Conservation (phyloP, 306 rosid genomes). For the Casuarina glauca region DNA sequence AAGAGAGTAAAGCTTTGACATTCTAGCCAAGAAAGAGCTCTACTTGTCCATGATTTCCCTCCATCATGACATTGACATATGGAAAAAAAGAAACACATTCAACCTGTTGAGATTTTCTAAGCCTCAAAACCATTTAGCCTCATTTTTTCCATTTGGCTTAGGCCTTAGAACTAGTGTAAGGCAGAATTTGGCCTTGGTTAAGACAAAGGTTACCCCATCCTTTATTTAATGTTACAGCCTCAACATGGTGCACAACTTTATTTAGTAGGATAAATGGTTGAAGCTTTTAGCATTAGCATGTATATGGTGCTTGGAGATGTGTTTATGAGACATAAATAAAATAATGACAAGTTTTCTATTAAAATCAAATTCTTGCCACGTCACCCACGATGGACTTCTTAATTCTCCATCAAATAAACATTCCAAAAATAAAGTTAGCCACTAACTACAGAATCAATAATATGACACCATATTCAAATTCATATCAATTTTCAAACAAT, state of each 20-base stretch:
- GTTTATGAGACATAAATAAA: too few species aligned
- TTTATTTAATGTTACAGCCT: conserved; percentile 40
- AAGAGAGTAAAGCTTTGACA: conserved; percentile 34
- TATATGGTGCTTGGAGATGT: too few species aligned
- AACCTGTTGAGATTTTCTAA: conserved; percentile 51
- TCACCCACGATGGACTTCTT: too few species aligned
- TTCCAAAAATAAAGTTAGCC: too few species aligned
- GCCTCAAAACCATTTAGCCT: conserved; percentile 43
- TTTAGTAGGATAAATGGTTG: conserved; percentile 32
- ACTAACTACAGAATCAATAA: too few species aligned
- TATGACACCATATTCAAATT: too few species aligned
- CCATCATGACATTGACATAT: conserved; percentile 47
- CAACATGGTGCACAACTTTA: conserved; percentile 54
- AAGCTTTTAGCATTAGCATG: background rate
- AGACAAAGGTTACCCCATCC: conserved; percentile 45
- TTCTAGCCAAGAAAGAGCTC: conserved; percentile 41
- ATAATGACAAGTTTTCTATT: too few species aligned
- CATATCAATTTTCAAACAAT: too few species aligned
- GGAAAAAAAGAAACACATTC: conserved; percentile 66
- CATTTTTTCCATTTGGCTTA: conserved; percentile 50
- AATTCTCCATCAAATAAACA: too few species aligned
- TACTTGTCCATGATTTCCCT: conserved; percentile 24
- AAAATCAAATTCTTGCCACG: too few species aligned
- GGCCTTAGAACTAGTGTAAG: conserved; percentile 53
- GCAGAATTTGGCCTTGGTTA: conserved; percentile 49